A percentile compares a stretch with the other conserved stretches of the same genome.
phyloP scores from a whole-genome alignment of 352 stramenopile species.

The Phytopythium delawarense region DNA sequence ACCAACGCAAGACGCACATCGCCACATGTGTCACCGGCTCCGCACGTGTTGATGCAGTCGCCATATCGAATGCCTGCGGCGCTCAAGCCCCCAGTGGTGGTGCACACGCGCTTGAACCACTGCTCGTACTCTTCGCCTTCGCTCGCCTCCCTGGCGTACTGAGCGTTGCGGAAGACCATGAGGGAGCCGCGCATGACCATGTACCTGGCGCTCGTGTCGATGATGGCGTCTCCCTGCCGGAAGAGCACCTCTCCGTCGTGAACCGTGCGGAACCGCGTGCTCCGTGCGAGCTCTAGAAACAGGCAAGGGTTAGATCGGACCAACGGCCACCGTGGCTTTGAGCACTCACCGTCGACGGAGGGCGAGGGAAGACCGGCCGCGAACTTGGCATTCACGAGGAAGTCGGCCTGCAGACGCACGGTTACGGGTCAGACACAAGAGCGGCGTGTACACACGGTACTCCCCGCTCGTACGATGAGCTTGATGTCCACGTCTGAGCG shows the following conservation, averaged over 20 bases:
- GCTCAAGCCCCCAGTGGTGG: conserved; percentile 3
- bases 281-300: conserved; percentile 26
- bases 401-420: conserved; percentile 17
- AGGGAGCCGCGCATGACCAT: conserved; percentile 39
- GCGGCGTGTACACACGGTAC: neutral
- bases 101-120: conserved; percentile 19
- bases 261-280: conserved; percentile 25
- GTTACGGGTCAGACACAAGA: neutral
- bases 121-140: conserved; percentile 27
- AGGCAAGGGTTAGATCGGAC: neutral
- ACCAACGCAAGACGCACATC: conserved; percentile 25
- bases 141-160: conserved; percentile 11
- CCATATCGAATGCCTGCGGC: conserved; percentile 22
- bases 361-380: conserved; percentile 23
- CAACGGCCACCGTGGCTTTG: too few relatives aligned
- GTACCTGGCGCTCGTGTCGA: conserved; percentile 32
- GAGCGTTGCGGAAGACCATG: conserved; percentile 29
- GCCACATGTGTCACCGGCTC: conserved; percentile 28
- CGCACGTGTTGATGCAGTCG: conserved; percentile 33
- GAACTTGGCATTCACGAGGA: conserved; percentile 33
- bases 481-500: conserved; percentile 47
- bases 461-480: conserved; percentile 22
- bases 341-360: conserved; percentile 30
- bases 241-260: conserved; percentile 44
- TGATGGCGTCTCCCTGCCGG: conserved; percentile 31